Base-by-base conservation (phyloP, 257 asterid genomes). In the Linderniella brevidens region DNA sequence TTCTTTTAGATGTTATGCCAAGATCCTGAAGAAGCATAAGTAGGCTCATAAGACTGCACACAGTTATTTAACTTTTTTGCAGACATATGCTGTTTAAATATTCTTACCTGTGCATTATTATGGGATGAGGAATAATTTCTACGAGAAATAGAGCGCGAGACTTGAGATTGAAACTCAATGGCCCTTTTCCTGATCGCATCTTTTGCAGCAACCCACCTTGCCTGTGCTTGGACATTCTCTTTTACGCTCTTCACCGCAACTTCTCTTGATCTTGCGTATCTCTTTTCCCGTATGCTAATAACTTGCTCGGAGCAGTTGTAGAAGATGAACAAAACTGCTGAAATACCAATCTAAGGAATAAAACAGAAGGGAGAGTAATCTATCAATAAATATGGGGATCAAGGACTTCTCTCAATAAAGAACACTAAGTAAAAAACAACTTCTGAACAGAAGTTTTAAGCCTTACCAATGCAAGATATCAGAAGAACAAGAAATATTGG, bases 231-330 rank as follows among this genome's bases (percentile, higher is more conserved):
- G 19, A 72, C 70, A 57, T 71, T 85, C 71, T 79, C 85, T 68
- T 57, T 73, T 17, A 71, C 93, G 14, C 79, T 90, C 71, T 79
- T 71, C 58, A 76, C 92, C 35, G 96, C 99, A 50, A 93, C 93
- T 70, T 90, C 99, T 62, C 99, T 66, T 54, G 78, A 76, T 53
- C 82, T 85, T 54, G 99, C 78, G 25, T 60, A 66, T 65, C 94
- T 81, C 57, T 93, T 68, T 70, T 90, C 93, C 56, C 92, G 77
- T 50, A 75, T 79, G n/a, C 83, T 66, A 37, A 90, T 67, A 46
- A 90, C 65, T 78, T 82, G 96, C 59, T 90, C 99, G 8, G 94
- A 79, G 55, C 82, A 90, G 70, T 79, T 90, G 65, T 85, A 90
- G 50, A 85, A 70, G 50, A 85, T 77, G 46, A 90, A 73, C 57